phyloP scores from a whole-genome alignment of 768 basidiomycete species.

The Calocera cornea region DNA sequence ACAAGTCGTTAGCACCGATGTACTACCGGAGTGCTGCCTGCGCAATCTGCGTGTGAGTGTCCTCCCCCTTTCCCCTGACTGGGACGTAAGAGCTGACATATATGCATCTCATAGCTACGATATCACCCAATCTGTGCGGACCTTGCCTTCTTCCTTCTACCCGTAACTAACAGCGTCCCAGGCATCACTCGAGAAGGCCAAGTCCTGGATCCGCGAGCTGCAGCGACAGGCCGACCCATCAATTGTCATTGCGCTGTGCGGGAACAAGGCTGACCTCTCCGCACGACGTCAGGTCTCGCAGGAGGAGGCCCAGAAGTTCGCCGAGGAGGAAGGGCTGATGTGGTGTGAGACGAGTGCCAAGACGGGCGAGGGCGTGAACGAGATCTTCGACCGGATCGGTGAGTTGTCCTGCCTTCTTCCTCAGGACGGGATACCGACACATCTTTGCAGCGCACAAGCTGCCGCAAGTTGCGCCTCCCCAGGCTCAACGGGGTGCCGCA shows the following conservation, averaged over 20 bases:
- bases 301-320: conserved; percentile 85
- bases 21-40: conserved; percentile 93
- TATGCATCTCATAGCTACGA: conserved; percentile 33
- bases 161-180: conserved; percentile 10
- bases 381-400: conserved; percentile 81
- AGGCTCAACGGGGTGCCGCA: background rate
- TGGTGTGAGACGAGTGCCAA: conserved; percentile 90
- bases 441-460: background rate
- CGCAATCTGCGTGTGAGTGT: conserved; percentile 70
- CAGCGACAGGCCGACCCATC: conserved; percentile 96
- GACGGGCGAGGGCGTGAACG: conserved; percentile 70
- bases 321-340: conserved; percentile 82
- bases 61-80: background rate
- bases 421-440: background rate
- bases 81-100: background rate
- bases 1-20: conserved; percentile 82
- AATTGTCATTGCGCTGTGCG: conserved; percentile 90
- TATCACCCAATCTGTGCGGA: conserved; percentile 58
- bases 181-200: conserved; percentile 87
- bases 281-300: conserved; percentile 73
- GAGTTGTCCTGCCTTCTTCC: conserved; percentile 19
- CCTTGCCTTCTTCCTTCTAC: background rate
- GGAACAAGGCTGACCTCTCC: conserved; percentile 84
- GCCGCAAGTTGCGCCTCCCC: background rate
- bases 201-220: conserved; percentile 90